These are phyloP conservation scores for Orbilia oligospora DNA, from an alignment of 2,329 filamentous ascomycete species.

Conservation along the genomic window DNA sequence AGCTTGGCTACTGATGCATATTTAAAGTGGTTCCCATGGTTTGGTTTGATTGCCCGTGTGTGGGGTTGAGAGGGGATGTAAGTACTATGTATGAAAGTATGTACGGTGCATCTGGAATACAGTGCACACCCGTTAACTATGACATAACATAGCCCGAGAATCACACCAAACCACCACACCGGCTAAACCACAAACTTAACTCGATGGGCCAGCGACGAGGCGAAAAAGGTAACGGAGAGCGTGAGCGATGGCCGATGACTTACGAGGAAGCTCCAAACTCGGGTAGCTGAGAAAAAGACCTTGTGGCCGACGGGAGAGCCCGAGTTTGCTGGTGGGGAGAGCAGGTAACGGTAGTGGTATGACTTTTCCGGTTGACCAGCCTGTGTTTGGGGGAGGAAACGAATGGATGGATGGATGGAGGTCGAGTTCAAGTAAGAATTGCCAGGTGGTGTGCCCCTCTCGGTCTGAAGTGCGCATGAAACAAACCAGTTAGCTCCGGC, in stretches of 20 bases:
- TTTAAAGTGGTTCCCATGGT: slow-evolving; percentile 28
- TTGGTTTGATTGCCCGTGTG: slow-evolving; percentile 5
- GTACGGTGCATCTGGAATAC: slow-evolving; percentile 18
- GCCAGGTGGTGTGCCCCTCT: slow-evolving; percentile 25
- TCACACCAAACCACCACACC: slow-evolving; percentile 48
- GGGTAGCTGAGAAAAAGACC: slow-evolving; percentile 11
- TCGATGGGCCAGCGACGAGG: slow-evolving; percentile 6
- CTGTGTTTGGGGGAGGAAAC: not conserved
- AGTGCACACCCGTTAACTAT: slow-evolving; percentile 28
- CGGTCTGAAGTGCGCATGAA: slow-evolving; percentile 40
- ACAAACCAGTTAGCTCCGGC: slow-evolving; percentile 46
- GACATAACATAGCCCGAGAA: slow-evolving; percentile 58
- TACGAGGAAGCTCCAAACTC: slow-evolving; percentile 33
- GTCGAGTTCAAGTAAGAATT: not conserved
- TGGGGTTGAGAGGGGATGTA: slow-evolving; percentile 23
- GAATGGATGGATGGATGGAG: slow-evolving; percentile 5
- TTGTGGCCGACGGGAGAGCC: not conserved
- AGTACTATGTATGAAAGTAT: not conserved
- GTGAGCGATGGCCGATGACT: slow-evolving; percentile 50
- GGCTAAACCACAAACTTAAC: slow-evolving; percentile 20
- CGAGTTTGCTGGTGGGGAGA: slow-evolving; percentile 8
- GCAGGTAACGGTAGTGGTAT: slow-evolving; percentile 39
- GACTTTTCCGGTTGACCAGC: slow-evolving; percentile 29
- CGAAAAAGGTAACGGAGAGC: slow-evolving; percentile 35
- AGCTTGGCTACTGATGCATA: slow-evolving; percentile 33